Evolutionary conservation across 1,284 basidiomycete genomes (phyloP), one percentile per base, ranked within the genome.

Genomic region (Agaricales sp.): DNA sequence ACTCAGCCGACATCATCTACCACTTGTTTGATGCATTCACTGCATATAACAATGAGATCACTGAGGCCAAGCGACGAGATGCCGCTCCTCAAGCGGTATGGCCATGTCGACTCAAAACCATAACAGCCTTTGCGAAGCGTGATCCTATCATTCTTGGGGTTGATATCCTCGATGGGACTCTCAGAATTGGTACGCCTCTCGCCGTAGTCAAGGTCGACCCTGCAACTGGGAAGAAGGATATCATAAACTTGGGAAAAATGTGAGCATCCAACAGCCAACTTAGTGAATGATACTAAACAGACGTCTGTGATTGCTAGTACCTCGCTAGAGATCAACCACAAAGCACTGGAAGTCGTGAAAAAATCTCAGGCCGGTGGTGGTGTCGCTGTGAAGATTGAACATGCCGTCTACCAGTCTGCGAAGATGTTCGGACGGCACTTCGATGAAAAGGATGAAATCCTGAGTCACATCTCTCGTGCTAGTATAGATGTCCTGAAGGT

Each of bases 301-400:
- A n/a, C n/a, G n/a, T n/a, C n/a, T n/a, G n/a, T n/a, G n/a, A n/a
- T 47, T 18, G 22, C 54, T 30, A 94, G 92, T 53, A 93, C 94
- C 1, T 94, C 91, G 2, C 69, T 97, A 58, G 94, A 97, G 65
- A 95, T 97, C 63, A 97, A 97, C 62, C 92, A 95, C 69, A 90
- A 90, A 61, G 63, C 77, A 2, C 71, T 76, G 51, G 87, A 93
- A 75, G 74, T 95, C 21, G 80, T 99, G 57, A 96, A 95, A 71
- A 92, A 91, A 67, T 77, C 82, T 14, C 92, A 98, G 64, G 85
- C 91, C 21, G 95, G 93, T 61, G 95, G 79, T 52, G 95, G 95
- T 65, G 95, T 98, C 16, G 96, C 96, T 0, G 91, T 99, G 62
- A 98, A 98, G 76, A 97, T 99, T 55, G 96, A 99, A 65, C 89